Evolutionary conservation across 78 protist genomes (phyloP).

Genomic region (Protostelium mycophagum): DNA sequence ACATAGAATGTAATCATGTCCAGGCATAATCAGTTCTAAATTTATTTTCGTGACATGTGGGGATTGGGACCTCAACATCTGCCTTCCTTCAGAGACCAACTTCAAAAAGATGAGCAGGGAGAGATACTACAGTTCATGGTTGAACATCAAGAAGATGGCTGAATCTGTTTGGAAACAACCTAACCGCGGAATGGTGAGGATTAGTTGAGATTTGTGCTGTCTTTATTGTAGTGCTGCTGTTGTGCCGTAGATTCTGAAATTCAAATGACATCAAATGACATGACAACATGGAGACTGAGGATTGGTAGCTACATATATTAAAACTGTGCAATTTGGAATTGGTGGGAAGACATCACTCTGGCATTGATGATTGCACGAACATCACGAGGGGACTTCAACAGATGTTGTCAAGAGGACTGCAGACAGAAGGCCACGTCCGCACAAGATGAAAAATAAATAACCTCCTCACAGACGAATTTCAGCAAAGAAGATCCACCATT

Average conservation of each 20-base stretch:
- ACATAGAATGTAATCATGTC: no score
- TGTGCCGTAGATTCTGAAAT: no score
- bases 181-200: not conserved
- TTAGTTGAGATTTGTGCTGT: not conserved
- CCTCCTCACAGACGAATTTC: no score
- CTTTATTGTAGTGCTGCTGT: no score
- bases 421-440: not conserved
- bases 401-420: not conserved
- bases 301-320: no score
- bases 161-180: not conserved
- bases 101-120: not conserved
- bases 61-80: conserved; percentile 40
- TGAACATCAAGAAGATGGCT: conserved; percentile 12
- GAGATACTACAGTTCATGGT: not conserved
- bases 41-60: conserved; percentile 42
- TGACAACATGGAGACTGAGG: no score
- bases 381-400: conserved; percentile 14
- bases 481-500: no score
- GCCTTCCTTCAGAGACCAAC: not conserved
- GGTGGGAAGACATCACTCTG: conserved; percentile 57
- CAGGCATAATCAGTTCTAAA: no score
- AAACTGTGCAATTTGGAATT: no score
- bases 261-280: no score
- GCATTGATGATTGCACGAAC: conserved; percentile 67
- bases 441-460: no score